These are phyloP conservation scores for Ormosia semicastrata DNA, from an alignment of 306 rosid species.

Conservation along the genomic window DNA sequence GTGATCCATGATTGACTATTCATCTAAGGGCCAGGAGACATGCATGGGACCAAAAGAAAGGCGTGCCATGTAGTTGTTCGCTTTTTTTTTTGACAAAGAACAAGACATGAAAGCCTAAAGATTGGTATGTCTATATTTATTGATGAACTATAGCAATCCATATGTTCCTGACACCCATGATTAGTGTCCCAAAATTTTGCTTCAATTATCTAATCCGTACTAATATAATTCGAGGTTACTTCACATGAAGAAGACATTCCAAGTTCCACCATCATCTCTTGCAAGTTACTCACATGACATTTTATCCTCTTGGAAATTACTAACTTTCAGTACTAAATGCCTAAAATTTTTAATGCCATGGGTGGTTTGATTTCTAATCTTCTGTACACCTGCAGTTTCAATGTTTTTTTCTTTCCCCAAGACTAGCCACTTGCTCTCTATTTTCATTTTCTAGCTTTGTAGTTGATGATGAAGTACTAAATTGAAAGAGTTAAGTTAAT, in stretches of 20 bases:
- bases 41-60: slow-evolving; percentile 22
- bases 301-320: slow-evolving; percentile 38
- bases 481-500: background rate
- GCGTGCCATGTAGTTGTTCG: background rate
- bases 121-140: slow-evolving; percentile 25
- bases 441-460: slow-evolving; percentile 2
- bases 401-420: background rate
- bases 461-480: background rate
- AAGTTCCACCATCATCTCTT: slow-evolving; percentile 11
- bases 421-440: background rate
- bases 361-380: slow-evolving; percentile 30
- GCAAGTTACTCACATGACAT: slow-evolving; percentile 30
- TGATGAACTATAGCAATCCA: slow-evolving; percentile 32
- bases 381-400: background rate
- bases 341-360: slow-evolving; percentile 7
- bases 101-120: slow-evolving; percentile 32
- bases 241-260: slow-evolving; percentile 42
- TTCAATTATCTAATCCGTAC: slow-evolving; percentile 12
- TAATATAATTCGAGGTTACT: slow-evolving; percentile 26
- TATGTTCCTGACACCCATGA: slow-evolving; percentile 36
- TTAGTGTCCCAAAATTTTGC: slow-evolving; percentile 18
- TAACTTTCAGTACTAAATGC: background rate
- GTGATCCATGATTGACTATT: slow-evolving; percentile 17
- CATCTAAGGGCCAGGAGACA: background rate
- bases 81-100: background rate